Evolutionary conservation across 176 grass and related monocot genomes (phyloP).

Genomic region (Avena sativa): DNA sequence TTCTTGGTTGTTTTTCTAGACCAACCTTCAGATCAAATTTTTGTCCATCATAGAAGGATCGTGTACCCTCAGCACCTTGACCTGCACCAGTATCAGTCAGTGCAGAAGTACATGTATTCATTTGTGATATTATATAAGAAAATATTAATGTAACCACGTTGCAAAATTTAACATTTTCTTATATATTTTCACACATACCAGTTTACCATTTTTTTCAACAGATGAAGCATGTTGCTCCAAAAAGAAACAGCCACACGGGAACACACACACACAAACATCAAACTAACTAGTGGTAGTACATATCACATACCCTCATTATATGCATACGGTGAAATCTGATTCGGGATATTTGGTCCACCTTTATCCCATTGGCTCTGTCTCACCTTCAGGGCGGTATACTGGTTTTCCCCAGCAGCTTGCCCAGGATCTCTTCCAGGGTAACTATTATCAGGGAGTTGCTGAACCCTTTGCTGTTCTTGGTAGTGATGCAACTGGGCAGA

Average conservation of each 20-base stretch:
- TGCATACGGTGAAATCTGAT: slow-evolving; percentile 52
- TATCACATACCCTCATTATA: slow-evolving; percentile 63
- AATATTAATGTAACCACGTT: slow-evolving; percentile 22
- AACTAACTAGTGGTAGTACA: slow-evolving; percentile 41
- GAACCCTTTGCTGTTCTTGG: slow-evolving; percentile 64
- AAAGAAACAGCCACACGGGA: neutral
- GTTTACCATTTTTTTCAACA: neutral
- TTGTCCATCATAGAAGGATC: slow-evolving; percentile 66
- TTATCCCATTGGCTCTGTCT: slow-evolving; percentile 78
- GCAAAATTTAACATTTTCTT: neutral
- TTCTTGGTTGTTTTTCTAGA: slow-evolving; percentile 61
- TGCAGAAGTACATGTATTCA: slow-evolving; percentile 8
- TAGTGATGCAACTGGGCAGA: slow-evolving; percentile 75
- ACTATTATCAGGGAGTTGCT: slow-evolving; percentile 58
- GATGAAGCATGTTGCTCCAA: slow-evolving; percentile 15
- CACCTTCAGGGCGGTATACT: slow-evolving; percentile 53
- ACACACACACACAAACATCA: neutral
- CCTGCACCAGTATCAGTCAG: slow-evolving; percentile 42
- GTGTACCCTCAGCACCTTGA: slow-evolving; percentile 49
- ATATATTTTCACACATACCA: neutral
- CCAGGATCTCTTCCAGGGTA: slow-evolving; percentile 55
- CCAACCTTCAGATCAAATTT: slow-evolving; percentile 70
- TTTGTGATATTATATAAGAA: neutral
- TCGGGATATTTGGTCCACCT: slow-evolving; percentile 54
- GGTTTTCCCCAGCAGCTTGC: slow-evolving; percentile 56